A percentile compares a stretch with the other conserved stretches of the same genome.
These are phyloP conservation scores for Novymonas esmeraldas DNA, from an alignment of 208 protist genomes.

Conservation along the genomic window DNA sequence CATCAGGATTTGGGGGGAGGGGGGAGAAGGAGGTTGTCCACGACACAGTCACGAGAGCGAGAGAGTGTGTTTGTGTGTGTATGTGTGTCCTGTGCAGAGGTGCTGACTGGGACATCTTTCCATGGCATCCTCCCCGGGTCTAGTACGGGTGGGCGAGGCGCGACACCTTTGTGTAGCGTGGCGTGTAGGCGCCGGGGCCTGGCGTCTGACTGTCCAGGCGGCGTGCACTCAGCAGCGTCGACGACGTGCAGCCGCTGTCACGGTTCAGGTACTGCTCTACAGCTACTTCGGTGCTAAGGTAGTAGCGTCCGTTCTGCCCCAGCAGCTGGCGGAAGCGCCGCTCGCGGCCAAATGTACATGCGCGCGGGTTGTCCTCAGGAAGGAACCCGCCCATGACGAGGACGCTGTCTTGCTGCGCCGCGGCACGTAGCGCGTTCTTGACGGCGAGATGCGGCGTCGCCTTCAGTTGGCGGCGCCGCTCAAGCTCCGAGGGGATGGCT, in stretches of 20 bases:
- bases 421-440: constrained; percentile 56
- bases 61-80: too few relatives aligned
- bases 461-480: constrained; percentile 34
- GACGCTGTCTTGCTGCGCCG: constrained; percentile 54
- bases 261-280: constrained; percentile 41
- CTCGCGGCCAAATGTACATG: constrained; percentile 72
- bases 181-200: constrained; percentile 82
- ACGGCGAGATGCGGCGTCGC: constrained; percentile 47
- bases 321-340: constrained; percentile 64
- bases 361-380: constrained; percentile 47
- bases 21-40: too few relatives aligned
- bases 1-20: too few relatives aligned
- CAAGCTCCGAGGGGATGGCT: constrained; percentile 35
- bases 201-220: constrained; percentile 37
- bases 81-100: neutral
- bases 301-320: constrained; percentile 53
- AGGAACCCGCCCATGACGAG: constrained; percentile 66
- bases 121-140: constrained; percentile 9
- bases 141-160: constrained; percentile 40
- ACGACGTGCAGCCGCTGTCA: neutral
- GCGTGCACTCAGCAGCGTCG: neutral
- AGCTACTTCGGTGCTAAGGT: constrained; percentile 50
- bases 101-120: neutral
- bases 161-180: constrained; percentile 67
- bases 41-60: too few relatives aligned